Conservation (phyloP, 495 filamentous ascomycete species). For the Aspergillus campestris region DNA sequence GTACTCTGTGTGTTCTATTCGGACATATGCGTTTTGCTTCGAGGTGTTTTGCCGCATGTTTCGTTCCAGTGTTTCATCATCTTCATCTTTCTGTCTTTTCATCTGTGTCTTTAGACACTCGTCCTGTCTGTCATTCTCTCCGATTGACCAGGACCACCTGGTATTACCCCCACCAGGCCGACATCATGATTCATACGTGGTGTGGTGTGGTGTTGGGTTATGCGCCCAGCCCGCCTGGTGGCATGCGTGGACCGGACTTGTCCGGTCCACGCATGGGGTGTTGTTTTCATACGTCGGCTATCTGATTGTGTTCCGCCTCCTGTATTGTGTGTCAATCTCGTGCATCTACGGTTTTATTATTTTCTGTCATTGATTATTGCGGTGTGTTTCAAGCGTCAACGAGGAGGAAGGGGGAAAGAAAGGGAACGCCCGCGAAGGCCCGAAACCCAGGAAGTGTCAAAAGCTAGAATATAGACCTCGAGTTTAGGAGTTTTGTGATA, state of each 20-base stretch:
- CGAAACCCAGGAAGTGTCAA: conserved; percentile 5
- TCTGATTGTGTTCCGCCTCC: conserved; percentile 6
- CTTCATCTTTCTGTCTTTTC: conserved; percentile 11
- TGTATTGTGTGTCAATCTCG: conserved; percentile 3
- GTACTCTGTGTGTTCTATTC: conserved; percentile 15
- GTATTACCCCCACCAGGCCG: conserved; percentile 3
- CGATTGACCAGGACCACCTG: conserved; percentile 2
- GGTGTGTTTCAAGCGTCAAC: neutral
- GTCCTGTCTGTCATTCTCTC: conserved; percentile 8
- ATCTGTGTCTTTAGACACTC: conserved; percentile 10
- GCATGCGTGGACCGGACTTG: neutral
- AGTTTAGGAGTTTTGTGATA: conserved; percentile 4
- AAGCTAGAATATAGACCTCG: conserved; percentile 19
- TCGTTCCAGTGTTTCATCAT: conserved; percentile 6
- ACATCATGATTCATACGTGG: conserved; percentile 5
- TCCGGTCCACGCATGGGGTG: neutral
- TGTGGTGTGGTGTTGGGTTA: conserved; percentile 2
- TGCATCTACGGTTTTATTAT: neutral
- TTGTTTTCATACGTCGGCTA: conserved; percentile 12
- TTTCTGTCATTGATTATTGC: neutral
- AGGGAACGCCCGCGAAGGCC: neutral
- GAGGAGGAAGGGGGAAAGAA: neutral
- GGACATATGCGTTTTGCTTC: conserved; percentile 12
- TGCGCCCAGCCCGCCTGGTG: neutral
- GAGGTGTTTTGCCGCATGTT: conserved; percentile 8